These are phyloP conservation scores for Bathelium albidoporum DNA, from an alignment of 495 filamentous ascomycete species.

Conservation along the genomic window DNA sequence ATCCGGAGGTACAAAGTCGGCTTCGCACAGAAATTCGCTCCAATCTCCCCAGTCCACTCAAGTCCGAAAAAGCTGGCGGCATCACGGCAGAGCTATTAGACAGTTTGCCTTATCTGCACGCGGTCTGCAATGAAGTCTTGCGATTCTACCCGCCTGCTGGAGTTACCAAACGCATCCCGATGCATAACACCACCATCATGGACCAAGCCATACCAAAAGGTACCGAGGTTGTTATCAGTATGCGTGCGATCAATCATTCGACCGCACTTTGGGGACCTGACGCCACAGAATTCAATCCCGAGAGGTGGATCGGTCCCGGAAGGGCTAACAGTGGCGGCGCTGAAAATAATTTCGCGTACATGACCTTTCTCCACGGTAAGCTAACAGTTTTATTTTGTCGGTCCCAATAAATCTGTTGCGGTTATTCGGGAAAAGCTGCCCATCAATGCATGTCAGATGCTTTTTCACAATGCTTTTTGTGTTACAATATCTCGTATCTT, in stretches of 20 bases:
- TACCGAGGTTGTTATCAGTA: conserved; percentile 6
- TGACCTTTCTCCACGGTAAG: conserved; percentile 13
- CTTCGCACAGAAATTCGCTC: conserved; percentile 2
- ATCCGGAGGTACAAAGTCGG: conserved; percentile 6
- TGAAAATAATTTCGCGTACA: neutral
- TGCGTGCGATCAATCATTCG: conserved; percentile 8
- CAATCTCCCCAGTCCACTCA: neutral
- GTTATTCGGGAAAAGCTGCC: neutral
- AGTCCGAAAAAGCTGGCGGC: neutral
- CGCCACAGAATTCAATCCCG: conserved; percentile 7
- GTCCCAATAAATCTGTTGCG: neutral
- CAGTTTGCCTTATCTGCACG: conserved; percentile 7
- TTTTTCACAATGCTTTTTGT: too few relatives aligned
- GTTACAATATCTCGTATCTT: too few relatives aligned
- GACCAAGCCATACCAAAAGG: conserved; percentile 5
- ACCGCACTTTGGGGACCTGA: conserved; percentile 10
- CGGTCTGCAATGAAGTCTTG: conserved; percentile 9
- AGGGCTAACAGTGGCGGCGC: conserved; percentile 3
- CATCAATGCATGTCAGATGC: neutral
- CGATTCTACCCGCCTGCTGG: conserved; percentile 6
- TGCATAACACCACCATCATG: neutral
- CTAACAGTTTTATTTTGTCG: neutral
- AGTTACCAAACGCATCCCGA: conserved; percentile 5
- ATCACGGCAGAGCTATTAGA: conserved; percentile 8
- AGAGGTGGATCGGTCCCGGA: conserved; percentile 10